These are phyloP conservation scores for Monosporascus sp. DNA, from an alignment of 2,329 filamentous ascomycete species.

Conservation along the genomic window DNA sequence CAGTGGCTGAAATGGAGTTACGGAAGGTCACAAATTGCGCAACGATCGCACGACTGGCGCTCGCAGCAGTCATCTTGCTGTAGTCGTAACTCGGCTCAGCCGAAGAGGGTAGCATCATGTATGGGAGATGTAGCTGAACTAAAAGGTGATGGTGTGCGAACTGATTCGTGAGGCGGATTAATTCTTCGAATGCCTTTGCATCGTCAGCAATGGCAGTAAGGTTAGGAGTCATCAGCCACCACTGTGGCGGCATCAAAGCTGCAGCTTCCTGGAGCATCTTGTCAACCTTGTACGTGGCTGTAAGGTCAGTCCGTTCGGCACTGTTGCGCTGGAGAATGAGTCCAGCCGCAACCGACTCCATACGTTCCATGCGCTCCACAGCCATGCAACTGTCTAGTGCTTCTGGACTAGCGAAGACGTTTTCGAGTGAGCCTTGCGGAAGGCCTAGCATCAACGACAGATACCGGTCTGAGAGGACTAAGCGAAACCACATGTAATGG, in stretches of 20 bases:
- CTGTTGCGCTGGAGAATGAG: constrained; percentile 33
- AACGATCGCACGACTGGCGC: constrained; percentile 37
- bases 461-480: constrained; percentile 40
- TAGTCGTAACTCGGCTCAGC: constrained; percentile 26
- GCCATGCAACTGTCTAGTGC: constrained; percentile 20
- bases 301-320: constrained; percentile 19
- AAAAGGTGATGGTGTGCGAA: constrained; percentile 37
- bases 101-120: constrained; percentile 29
- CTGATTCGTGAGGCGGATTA: constrained; percentile 34
- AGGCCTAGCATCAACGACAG: constrained; percentile 42
- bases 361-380: constrained; percentile 16
- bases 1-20: constrained; percentile 17
- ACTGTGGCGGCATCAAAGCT: constrained; percentile 32
- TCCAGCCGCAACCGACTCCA: constrained; percentile 31
- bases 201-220: constrained; percentile 10
- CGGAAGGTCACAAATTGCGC: constrained; percentile 33
- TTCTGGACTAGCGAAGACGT: constrained; percentile 19
- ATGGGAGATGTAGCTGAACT: constrained; percentile 39
- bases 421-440: constrained; percentile 30
- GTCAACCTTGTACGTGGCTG: constrained; percentile 30
- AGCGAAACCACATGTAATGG: constrained; percentile 38
- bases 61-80: constrained; percentile 33
- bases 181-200: constrained; percentile 21
- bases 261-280: constrained; percentile 30
- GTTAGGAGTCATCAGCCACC: constrained; percentile 31